A percentile compares a stretch with the other conserved stretches of the same genome.
Evolutionary conservation across 1,284 basidiomycete species (phyloP).

Genomic region (Papiliotrema nemorosa): DNA sequence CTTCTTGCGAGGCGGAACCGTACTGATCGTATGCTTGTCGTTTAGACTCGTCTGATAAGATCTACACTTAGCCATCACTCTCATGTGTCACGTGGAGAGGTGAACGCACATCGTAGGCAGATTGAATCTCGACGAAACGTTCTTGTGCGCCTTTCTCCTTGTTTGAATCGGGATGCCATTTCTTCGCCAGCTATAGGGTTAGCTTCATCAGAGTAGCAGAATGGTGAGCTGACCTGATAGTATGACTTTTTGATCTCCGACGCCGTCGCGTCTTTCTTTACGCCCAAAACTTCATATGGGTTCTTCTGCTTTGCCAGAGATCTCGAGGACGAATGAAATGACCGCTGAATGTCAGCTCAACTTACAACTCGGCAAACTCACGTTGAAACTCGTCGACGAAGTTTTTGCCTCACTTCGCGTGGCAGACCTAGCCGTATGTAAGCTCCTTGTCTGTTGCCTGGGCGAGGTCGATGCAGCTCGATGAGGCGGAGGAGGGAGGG

Average conservation of each 20-base stretch:
- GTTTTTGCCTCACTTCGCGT: too few relatives aligned
- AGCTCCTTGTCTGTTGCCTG: not conserved
- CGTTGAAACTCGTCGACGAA: not conserved
- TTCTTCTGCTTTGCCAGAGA: constrained; percentile 65
- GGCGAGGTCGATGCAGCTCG: constrained; percentile 2
- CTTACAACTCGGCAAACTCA: not conserved
- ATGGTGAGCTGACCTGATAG: constrained; percentile 66
- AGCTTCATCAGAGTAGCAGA: constrained; percentile 1
- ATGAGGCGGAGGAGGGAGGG: constrained; percentile 17
- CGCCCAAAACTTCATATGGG: constrained; percentile 87
- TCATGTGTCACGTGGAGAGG: too few relatives aligned
- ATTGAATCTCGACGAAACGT: constrained; percentile 94
- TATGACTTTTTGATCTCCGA: constrained; percentile 97
- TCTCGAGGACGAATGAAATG: constrained; percentile 66
- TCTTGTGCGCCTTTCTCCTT: constrained; percentile 86
- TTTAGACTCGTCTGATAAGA: constrained; percentile 90
- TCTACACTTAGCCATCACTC: constrained; percentile 56
- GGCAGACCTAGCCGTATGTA: constrained; percentile 3
- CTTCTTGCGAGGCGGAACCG: constrained; percentile 88
- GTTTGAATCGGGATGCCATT: constrained; percentile 97
- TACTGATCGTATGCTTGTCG: constrained; percentile 90
- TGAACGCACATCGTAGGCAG: constrained; percentile 86
- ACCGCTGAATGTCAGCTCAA: constrained; percentile 55
- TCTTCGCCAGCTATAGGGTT: constrained; percentile 76
- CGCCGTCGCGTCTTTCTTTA: constrained; percentile 74